Percentiles rank a stretch among this genome's conserved stretches.
These are phyloP conservation scores for Beverwykella pulmonaria DNA, from an alignment of 495 filamentous ascomycete genomes.

Conservation along the genomic window DNA sequence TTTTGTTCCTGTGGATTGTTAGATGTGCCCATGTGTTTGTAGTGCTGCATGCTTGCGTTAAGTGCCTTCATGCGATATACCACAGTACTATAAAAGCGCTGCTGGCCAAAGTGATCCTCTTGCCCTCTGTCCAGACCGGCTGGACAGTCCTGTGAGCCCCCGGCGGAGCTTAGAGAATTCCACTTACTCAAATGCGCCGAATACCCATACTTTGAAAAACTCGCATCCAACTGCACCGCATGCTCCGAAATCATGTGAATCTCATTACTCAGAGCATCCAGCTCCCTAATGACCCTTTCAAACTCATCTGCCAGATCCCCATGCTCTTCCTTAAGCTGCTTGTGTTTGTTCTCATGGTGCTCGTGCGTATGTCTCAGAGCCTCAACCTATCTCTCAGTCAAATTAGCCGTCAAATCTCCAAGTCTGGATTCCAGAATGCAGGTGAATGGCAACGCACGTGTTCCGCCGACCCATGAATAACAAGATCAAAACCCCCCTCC, in stretches of 20 bases:
- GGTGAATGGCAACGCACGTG: constrained; percentile 43
- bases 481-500: constrained; percentile 54
- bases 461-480: constrained; percentile 57
- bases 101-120: no score
- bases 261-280: constrained; percentile 54
- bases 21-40: not conserved
- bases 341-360: constrained; percentile 53
- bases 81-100: no score
- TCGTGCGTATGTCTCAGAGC: constrained; percentile 52
- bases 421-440: not conserved
- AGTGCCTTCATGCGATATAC: no score
- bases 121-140: no score
- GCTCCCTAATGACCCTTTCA: constrained; percentile 53
- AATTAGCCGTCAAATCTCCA: constrained; percentile 28
- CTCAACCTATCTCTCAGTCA: constrained; percentile 34
- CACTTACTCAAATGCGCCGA: constrained; percentile 51
- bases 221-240: constrained; percentile 55
- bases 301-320: constrained; percentile 55
- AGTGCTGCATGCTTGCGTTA: no score
- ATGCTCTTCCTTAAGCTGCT: constrained; percentile 50
- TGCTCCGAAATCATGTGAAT: constrained; percentile 57
- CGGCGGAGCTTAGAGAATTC: no score
- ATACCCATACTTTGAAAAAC: constrained; percentile 63
- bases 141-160: no score
- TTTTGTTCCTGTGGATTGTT: constrained; percentile 16